Percentiles rank a stretch among this genome's conserved stretches.
Evolutionary conservation across 352 stramenopile genomes (phyloP).

Genomic region (Phytophthora multivora): DNA sequence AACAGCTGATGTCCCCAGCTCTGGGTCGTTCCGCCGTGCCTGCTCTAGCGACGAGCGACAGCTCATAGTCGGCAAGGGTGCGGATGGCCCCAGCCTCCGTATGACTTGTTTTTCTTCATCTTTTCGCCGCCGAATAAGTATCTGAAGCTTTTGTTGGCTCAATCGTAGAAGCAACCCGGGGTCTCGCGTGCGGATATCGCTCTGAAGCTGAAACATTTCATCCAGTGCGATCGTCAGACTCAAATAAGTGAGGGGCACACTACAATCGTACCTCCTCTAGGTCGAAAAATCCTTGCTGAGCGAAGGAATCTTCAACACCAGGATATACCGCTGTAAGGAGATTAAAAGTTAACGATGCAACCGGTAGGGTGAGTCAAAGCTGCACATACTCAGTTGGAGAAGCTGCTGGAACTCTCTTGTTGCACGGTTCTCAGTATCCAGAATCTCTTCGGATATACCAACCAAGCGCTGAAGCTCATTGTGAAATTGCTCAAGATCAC

Average conservation of each 20-base stretch:
- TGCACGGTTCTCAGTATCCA: conserved; percentile 16
- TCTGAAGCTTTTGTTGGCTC: conserved; percentile 33
- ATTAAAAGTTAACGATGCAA: conserved; percentile 1
- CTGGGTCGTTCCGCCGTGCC: neutral
- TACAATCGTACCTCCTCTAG: conserved; percentile 24
- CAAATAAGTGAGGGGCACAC: neutral
- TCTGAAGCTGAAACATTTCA: conserved; percentile 29
- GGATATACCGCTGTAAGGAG: conserved; percentile 23
- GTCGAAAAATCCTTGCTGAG: conserved; percentile 24
- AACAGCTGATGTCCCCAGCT: conserved; percentile 17
- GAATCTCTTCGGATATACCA: conserved; percentile 20
- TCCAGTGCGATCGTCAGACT: neutral
- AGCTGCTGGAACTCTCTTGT: conserved; percentile 29
- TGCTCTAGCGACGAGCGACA: conserved; percentile 6
- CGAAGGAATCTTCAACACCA: conserved; percentile 23
- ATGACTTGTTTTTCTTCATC: conserved; percentile 23
- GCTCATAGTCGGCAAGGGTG: conserved; percentile 20
- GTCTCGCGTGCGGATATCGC: conserved; percentile 33
- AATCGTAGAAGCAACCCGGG: conserved; percentile 25
- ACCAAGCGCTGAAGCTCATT: conserved; percentile 19
- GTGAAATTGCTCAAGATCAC: conserved; percentile 18
- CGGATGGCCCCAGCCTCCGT: conserved; percentile 11
- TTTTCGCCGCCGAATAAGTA: conserved; percentile 22
- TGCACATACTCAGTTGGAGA: conserved; percentile 30
- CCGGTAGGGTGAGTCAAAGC: too few relatives aligned